Evolutionary conservation across 2,329 filamentous ascomycete species (phyloP), one percentile per base, ranked within the genome.

Genomic region (Penicillium hordei): DNA sequence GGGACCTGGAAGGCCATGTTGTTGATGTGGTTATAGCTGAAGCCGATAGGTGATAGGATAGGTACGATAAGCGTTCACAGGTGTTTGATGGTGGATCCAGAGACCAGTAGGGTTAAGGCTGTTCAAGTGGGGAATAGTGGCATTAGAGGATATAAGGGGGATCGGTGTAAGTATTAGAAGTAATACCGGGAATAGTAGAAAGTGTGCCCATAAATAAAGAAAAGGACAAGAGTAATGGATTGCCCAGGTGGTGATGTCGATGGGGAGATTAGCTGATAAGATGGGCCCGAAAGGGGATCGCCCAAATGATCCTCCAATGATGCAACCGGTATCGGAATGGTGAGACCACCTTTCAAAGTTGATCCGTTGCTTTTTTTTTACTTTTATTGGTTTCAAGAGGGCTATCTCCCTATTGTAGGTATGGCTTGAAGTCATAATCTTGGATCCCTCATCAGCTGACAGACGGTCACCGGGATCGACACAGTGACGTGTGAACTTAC

Each of bases 1-100:
- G 74, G 74, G 39, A 72, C 61, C 50, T 73, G 73, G 55, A 76
- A 74, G 27, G 74, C 74, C 74, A 76, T 76, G 48, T 21, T 59
- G 60, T 9, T 48, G 59, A 46, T 52, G 31, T 31, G 5, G 17
- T n/a, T 23, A 17, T 36, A 27, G 39, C 46, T 10, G 9, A 44
- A 31, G 34, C 33, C 48, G 59, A 63, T 60, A 49, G 56, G 53
- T 27, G 31, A 2, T 31, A 33, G 31, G 61, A 63, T 60, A 49
- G 56, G 52, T 7, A 44, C 42, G 53, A 46, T 36, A 52, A 52
- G 50, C 12, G 21, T 31, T 1, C 10, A 12, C 29, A 31, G 29
- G 29, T 13, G 21, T 34, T 43, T 6, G 12, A 33, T 15, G 33
- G 39, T 39, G 54, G 52, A 38, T 38, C 10, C 27, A 36, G 36